Evolutionary conservation across 2,329 filamentous ascomycete species (phyloP), one percentile per base, ranked within the genome.

Genomic region (Fusarium duplospermum): DNA sequence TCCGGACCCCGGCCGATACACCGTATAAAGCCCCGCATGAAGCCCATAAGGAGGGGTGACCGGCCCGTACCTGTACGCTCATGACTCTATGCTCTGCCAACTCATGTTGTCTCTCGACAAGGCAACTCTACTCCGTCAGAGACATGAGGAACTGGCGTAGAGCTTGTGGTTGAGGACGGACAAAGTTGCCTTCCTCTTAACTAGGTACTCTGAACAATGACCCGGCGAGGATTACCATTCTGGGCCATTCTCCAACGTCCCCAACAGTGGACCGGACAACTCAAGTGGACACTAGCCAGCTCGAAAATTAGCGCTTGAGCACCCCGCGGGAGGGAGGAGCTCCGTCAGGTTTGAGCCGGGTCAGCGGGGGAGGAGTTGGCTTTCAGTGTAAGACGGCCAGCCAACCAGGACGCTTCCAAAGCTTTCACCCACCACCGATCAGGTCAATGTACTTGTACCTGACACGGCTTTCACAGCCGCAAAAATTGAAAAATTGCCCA

Each of bases 181-280:
- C 5, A 40, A 4, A 36, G 4, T 9, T 40, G 45, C 10, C 11
- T n/a, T 14, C 7, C n/a, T 31, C 27, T 36, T 31, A n/a, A 6
- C 11, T 22, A n/a, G n/a, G n/a, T n/a, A 16, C 22, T 27, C 60
- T 35, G n/a, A 10, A 38, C n/a, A 20, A 57, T n/a, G n/a, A 67
- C 13, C 20, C 64, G 65, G 68, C 22, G 47, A 72, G 57, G 47
- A 60, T 67, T 73, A 31, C 72, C 50, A 16, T 54, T 62, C 27
- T 61, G 3, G 72, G 50, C 27, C 58, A 9, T 67, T 74, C 69
- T 75, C 72, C 72, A 74, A 74, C 27, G 27, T 52, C 18, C 59
- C 20, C 35, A 63, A 27, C 36, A 59, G 64, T 64, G 63, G 60
- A 56, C 47, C 66, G 14, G 45, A 11, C 20, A n/a, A 22, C 22